A percentile compares a stretch with the other conserved stretches of the same genome.
Evolutionary conservation across 495 filamentous ascomycete genomes (phyloP).

Genomic region (Venustampulla echinocandica): DNA sequence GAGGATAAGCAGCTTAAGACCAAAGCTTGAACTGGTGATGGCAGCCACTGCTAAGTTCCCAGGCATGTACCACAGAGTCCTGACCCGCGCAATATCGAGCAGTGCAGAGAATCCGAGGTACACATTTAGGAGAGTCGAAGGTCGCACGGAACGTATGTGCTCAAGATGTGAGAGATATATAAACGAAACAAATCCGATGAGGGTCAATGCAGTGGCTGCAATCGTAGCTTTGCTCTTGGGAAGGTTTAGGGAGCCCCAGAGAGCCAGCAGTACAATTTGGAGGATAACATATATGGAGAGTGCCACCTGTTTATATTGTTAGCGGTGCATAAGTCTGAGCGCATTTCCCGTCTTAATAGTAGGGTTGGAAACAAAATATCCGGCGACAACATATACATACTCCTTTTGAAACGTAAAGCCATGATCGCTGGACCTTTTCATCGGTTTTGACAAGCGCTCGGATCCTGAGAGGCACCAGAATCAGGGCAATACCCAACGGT

Average conservation of each 20-base stretch:
- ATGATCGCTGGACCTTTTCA: slow-evolving; percentile 36
- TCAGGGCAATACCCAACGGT: slow-evolving; percentile 29
- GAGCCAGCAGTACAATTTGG: not conserved
- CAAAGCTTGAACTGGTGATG: slow-evolving; percentile 1
- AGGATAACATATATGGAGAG: not conserved
- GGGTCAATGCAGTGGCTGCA: slow-evolving; percentile 34
- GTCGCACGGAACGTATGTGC: slow-evolving; percentile 29
- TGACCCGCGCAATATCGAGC: slow-evolving; percentile 39
- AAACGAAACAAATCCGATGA: slow-evolving; percentile 28
- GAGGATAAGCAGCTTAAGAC: not conserved
- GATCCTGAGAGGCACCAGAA: slow-evolving; percentile 33
- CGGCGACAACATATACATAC: slow-evolving; percentile 21
- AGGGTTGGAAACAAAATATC: not conserved
- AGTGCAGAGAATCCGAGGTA: slow-evolving; percentile 52
- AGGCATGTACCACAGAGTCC: slow-evolving; percentile 37
- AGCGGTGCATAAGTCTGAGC: not conserved
- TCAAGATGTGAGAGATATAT: slow-evolving; percentile 31
- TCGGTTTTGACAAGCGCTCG: slow-evolving; percentile 33
- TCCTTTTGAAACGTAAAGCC: slow-evolving; percentile 32
- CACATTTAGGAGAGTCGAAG: slow-evolving; percentile 46
- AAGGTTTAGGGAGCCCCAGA: slow-evolving; percentile 21
- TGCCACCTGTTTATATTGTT: not conserved
- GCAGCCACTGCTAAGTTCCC: not conserved
- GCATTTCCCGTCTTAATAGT: not conserved
- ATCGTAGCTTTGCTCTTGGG: slow-evolving; percentile 36